Evolutionary conservation across 1,284 basidiomycete species (phyloP).

Genomic region (Boletus semigastroideus): DNA sequence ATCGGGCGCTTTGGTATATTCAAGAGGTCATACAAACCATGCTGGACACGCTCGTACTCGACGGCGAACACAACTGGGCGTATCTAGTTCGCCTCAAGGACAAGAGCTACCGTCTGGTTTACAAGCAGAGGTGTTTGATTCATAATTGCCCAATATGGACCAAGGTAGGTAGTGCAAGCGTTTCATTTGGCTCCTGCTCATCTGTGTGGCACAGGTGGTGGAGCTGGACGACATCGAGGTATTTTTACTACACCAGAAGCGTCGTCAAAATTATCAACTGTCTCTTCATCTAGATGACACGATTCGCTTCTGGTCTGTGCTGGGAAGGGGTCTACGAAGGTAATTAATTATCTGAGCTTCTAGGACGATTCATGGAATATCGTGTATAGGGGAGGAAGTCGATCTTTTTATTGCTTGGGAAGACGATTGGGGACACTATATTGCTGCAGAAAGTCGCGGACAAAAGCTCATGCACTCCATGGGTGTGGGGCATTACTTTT

Average conservation of each 20-base stretch:
- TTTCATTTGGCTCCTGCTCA: slow-evolving; percentile 5
- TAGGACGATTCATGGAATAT: background rate
- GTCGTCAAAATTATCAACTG: background rate
- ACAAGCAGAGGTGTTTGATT: slow-evolving; percentile 34
- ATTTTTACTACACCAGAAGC: background rate
- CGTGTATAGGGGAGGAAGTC: slow-evolving; percentile 25
- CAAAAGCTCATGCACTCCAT: slow-evolving; percentile 37
- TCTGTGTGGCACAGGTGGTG: slow-evolving; percentile 22
- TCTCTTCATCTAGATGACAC: slow-evolving; percentile 21
- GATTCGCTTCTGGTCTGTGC: slow-evolving; percentile 17
- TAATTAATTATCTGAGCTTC: background rate
- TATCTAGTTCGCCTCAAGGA: slow-evolving; percentile 37
- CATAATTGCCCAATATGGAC: slow-evolving; percentile 40
- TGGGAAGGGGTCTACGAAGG: slow-evolving; percentile 37
- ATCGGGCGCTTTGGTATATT: slow-evolving; percentile 24
- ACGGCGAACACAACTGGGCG: slow-evolving; percentile 43
- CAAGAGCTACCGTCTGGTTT: slow-evolving; percentile 36
- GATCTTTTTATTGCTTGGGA: slow-evolving; percentile 39
- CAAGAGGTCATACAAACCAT: slow-evolving; percentile 38
- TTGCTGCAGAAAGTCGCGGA: slow-evolving; percentile 38
- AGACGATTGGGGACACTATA: slow-evolving; percentile 24
- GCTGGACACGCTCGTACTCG: slow-evolving; percentile 40
- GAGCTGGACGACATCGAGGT: slow-evolving; percentile 36
- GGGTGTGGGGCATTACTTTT: slow-evolving; percentile 39
- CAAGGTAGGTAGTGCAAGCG: slow-evolving; percentile 16